These are phyloP conservation scores for Colletotrichum somersetense DNA, from an alignment of 2,329 filamentous ascomycete genomes.

Conservation along the genomic window DNA sequence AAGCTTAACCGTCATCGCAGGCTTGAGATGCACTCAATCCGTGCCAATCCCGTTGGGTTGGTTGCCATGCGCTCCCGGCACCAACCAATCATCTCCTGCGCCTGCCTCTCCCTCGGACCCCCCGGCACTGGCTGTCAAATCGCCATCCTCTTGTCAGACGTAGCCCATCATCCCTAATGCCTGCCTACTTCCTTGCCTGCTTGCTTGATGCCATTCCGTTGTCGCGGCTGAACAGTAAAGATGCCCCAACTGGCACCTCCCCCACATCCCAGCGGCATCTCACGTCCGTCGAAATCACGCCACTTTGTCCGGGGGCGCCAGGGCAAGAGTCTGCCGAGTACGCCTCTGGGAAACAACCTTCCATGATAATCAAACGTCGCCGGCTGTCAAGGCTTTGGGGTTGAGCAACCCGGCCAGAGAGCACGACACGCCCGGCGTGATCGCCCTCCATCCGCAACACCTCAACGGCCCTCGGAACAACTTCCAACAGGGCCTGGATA, in stretches of 20 bases:
- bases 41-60: slow-evolving; percentile 31
- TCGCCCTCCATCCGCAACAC: slow-evolving; percentile 15
- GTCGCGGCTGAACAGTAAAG: slow-evolving; percentile 18
- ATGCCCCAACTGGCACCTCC: not conserved
- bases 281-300: slow-evolving; percentile 11
- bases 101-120: slow-evolving; percentile 15
- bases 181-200: not conserved
- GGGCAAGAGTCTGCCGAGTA: slow-evolving; percentile 23
- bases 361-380: slow-evolving; percentile 30
- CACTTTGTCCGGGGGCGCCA: slow-evolving; percentile 5
- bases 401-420: slow-evolving; percentile 13
- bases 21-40: slow-evolving; percentile 21
- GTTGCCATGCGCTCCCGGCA: slow-evolving; percentile 12
- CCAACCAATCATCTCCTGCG: slow-evolving; percentile 16
- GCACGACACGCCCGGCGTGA: slow-evolving; percentile 20
- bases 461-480: not conserved
- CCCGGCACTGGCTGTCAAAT: slow-evolving; percentile 21
- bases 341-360: slow-evolving; percentile 29
- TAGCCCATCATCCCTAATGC: slow-evolving; percentile 30
- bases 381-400: not conserved
- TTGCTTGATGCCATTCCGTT: not conserved
- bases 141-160: slow-evolving; percentile 20
- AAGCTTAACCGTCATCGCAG: slow-evolving; percentile 19
- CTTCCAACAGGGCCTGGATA: not conserved
- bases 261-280: not conserved